phyloP scores from a whole-genome alignment of 116 monocot genomes.

The Zostera marina region DNA sequence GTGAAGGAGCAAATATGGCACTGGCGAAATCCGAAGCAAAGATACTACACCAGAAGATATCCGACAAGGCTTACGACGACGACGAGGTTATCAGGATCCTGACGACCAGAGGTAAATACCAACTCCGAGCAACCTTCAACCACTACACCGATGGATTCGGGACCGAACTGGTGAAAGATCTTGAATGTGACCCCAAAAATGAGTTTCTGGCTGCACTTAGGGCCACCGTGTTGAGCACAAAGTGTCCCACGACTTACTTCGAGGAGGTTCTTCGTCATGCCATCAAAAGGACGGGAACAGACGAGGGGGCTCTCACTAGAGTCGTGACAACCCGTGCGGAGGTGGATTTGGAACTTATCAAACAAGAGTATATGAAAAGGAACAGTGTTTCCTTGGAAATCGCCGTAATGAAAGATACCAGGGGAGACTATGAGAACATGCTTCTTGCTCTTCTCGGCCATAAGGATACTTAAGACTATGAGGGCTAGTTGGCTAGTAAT shows the following conservation, averaged over 20 bases:
- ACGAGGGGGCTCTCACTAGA: slow-evolving; percentile 25
- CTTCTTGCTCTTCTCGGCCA: too few species aligned
- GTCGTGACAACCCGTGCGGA: slow-evolving; percentile 45
- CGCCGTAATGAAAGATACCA: slow-evolving; percentile 17
- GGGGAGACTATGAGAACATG: too few species aligned
- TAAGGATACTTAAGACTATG: too few species aligned
- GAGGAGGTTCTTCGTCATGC: slow-evolving; percentile 27
- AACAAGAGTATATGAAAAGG: slow-evolving; percentile 20
- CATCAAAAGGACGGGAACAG: slow-evolving; percentile 19
- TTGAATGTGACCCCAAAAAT: background rate
- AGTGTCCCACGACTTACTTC: background rate
- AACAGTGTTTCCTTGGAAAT: slow-evolving; percentile 31
- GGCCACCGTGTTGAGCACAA: background rate
- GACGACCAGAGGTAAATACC: slow-evolving; percentile 52
- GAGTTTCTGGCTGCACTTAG: background rate
- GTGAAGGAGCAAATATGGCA: slow-evolving; percentile 18
- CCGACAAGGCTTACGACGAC: slow-evolving; percentile 20
- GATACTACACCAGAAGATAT: slow-evolving; percentile 26
- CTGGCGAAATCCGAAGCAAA: slow-evolving; percentile 40
- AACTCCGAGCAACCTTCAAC: slow-evolving; percentile 33
- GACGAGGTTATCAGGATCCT: slow-evolving; percentile 39
- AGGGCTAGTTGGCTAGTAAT: too few species aligned
- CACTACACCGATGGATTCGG: slow-evolving; percentile 24
- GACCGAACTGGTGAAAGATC: background rate
- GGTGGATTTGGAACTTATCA: slow-evolving; percentile 50